A percentile compares a stretch with the other conserved stretches of the same genome.
These are phyloP conservation scores for Aspergillus luchuensis DNA, from an alignment of 2,329 filamentous ascomycete species.

Conservation along the genomic window DNA sequence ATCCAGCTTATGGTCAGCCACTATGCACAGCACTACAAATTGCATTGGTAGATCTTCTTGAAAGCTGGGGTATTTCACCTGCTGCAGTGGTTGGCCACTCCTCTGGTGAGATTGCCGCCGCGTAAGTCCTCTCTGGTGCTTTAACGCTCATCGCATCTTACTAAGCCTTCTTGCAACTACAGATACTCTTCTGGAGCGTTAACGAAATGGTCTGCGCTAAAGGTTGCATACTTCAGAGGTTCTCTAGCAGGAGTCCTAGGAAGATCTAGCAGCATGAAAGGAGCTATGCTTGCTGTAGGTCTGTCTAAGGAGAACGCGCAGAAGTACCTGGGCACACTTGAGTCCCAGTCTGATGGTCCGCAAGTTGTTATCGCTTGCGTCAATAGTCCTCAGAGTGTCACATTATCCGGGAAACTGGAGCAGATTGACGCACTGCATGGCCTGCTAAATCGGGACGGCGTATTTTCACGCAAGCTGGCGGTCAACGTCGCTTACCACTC, in stretches of 20 bases:
- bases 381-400: constrained; percentile 23
- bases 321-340: not conserved
- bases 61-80: constrained; percentile 4
- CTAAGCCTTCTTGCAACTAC: not conserved
- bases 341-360: not conserved
- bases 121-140: not conserved
- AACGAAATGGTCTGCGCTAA: constrained; percentile 1
- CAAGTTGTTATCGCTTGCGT: constrained; percentile 23
- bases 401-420: constrained; percentile 20
- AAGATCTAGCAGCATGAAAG: constrained; percentile 6
- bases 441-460: not conserved
- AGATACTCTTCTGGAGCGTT: constrained; percentile 13
- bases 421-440: constrained; percentile 15
- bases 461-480: constrained; percentile 18
- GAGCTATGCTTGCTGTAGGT: constrained; percentile 26
- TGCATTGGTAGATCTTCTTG: constrained; percentile 10
- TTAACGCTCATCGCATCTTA: too few relatives aligned
- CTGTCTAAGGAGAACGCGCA: constrained; percentile 11
- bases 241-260: not conserved
- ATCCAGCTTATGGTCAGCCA: constrained; percentile 2
- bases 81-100: constrained; percentile 12
- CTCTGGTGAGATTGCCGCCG: constrained; percentile 14
- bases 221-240: constrained; percentile 17
- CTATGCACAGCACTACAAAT: constrained; percentile 12
- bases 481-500: constrained; percentile 25